Evolutionary conservation across 2,329 filamentous ascomycete genomes (phyloP).

Genomic region (Penicillium paneum): DNA sequence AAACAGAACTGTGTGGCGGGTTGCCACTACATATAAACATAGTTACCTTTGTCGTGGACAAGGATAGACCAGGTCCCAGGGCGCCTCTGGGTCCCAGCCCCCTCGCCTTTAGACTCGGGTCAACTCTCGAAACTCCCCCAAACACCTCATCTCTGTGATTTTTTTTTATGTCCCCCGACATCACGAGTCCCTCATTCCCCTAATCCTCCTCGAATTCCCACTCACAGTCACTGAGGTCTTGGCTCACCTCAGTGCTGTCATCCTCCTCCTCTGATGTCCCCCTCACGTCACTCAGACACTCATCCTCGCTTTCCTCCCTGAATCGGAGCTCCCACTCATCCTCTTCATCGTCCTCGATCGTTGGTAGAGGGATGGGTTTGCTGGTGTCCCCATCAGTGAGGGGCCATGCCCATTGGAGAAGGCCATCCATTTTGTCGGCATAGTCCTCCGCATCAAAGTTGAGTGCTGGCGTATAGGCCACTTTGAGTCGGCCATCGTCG

Average conservation of each 20-base stretch:
- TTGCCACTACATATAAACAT: constrained; percentile 1
- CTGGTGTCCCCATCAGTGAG: background rate
- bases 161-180: no score
- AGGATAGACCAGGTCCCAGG: background rate
- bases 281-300: background rate
- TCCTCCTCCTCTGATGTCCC: background rate
- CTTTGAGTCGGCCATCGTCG: background rate
- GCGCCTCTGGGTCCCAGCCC: background rate
- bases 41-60: background rate
- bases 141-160: background rate
- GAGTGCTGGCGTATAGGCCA: constrained; percentile 8
- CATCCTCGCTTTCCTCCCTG: background rate
- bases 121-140: background rate
- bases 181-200: background rate
- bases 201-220: background rate
- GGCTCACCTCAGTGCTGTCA: background rate
- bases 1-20: background rate
- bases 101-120: background rate
- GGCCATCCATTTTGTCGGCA: background rate
- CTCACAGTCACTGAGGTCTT: background rate
- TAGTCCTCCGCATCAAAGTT: constrained; percentile 7
- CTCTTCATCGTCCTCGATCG: constrained; percentile 7
- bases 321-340: constrained; percentile 1
- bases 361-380: constrained; percentile 5
- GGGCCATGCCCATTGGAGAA: constrained; percentile 11